Evolutionary conservation across 1,284 basidiomycete species (phyloP).

Genomic region (Heimioporus punctisporus): DNA sequence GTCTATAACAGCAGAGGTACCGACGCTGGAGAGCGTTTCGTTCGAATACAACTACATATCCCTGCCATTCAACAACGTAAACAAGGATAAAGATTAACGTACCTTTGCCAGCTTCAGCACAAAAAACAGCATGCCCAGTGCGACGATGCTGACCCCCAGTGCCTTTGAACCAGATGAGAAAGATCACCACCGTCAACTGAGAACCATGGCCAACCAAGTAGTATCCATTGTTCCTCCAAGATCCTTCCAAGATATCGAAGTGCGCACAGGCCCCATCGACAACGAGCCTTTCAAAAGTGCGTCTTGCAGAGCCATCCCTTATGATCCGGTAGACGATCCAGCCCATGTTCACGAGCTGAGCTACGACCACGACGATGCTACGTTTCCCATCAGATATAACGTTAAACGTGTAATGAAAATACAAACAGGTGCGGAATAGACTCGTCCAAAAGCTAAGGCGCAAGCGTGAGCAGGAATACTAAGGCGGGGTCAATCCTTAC

Average conservation of each 20-base stretch:
- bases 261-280: slow-evolving; percentile 38
- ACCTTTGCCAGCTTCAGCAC: slow-evolving; percentile 44
- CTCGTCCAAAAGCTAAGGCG: slow-evolving; percentile 45
- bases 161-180: slow-evolving; percentile 30
- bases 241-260: slow-evolving; percentile 38
- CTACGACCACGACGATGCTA: slow-evolving; percentile 38
- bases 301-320: slow-evolving; percentile 28
- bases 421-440: slow-evolving; percentile 49
- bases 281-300: slow-evolving; percentile 36
- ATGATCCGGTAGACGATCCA: slow-evolving; percentile 45
- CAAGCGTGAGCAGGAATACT: not conserved
- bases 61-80: not conserved
- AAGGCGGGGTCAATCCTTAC: slow-evolving; percentile 28
- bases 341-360: slow-evolving; percentile 42
- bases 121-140: slow-evolving; percentile 36
- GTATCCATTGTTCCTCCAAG: slow-evolving; percentile 37
- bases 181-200: not conserved
- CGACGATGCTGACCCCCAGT: slow-evolving; percentile 35
- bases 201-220: slow-evolving; percentile 36
- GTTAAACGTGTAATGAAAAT: not conserved
- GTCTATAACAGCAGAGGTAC: slow-evolving; percentile 46
- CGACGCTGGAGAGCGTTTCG: slow-evolving; percentile 53
- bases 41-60: slow-evolving; percentile 45
- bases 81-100: not conserved
- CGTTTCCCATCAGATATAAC: not conserved